Base-by-base conservation (phyloP, 805 yeast species). In the Teunomyces gatunensis region DNA sequence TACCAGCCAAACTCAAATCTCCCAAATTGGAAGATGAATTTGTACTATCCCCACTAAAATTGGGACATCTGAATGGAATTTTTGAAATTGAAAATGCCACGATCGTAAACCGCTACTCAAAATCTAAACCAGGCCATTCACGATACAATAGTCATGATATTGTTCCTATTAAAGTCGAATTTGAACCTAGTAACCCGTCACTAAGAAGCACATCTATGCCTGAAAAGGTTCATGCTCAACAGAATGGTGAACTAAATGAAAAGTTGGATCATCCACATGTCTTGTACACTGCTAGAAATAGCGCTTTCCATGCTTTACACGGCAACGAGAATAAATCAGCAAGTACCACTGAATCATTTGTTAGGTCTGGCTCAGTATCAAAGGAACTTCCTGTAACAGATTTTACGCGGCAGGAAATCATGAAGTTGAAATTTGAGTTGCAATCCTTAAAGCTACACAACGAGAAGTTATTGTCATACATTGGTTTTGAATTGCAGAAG, bases 401-500 rank as follows among this genome's bases (percentile, higher is more conserved):
- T 39, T 53, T 63, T 42, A 65, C 71, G 20, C 64, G 71, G 30
- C 80, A 77, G 55, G 83, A 79, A 51, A 68, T 78, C 53, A 74
- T 73, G 58, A 77, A 73, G 54, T 65, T 79, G 53, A 72, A 73
- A 50, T 80, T 80, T 58, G 83, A 79, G 58, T 63, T 79, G 43
- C 79, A 76, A 57, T 77, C 83, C 7, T 61, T 80, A 50, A 73
- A 75, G 52, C 60, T 79, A 46, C 83, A 80, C 56, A 79, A 79
- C 57, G 85, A 80, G 47, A 79, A 80, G 55, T 65, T 80, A 32
- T 67, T 78, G 47, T 77, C 83, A 32, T 80, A 78, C 55, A 80
- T 80, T 58, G 84, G 84, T 7, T 80, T 78, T 51, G 75, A 79
- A 50, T 63, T 78, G 42, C 84, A 80, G 54, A 75, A 77, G 49